A percentile compares a stretch with the other conserved stretches of the same genome.
phyloP scores from a whole-genome alignment of 208 protist genomes.

The Tritrichomonas foetus region DNA sequence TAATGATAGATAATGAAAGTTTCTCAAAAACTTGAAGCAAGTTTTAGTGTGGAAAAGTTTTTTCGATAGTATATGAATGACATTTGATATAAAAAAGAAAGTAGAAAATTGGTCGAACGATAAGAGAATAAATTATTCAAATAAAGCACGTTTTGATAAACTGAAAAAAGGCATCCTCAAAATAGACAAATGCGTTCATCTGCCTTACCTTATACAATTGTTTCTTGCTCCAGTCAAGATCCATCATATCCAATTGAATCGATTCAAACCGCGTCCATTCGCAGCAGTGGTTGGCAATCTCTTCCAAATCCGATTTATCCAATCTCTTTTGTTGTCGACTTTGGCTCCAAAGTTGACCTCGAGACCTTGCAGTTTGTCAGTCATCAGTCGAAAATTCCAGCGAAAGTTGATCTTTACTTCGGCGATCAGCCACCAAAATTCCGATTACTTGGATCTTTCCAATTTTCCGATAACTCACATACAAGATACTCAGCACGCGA shows the following conservation, averaged over 20 bases:
- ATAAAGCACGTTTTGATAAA: no score
- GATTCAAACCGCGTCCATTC: background rate
- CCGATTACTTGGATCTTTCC: background rate
- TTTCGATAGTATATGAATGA: no score
- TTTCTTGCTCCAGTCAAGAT: background rate
- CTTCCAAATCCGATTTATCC: background rate
- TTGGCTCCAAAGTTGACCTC: background rate
- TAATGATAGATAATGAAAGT: no score
- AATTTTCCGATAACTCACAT: constrained; percentile 36
- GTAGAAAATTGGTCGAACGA: no score
- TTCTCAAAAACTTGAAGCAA: no score
- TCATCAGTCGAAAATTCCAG: constrained; percentile 15
- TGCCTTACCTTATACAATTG: background rate
- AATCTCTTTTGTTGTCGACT: background rate
- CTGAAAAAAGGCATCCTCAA: no score
- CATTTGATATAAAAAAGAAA: no score
- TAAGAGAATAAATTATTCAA: no score
- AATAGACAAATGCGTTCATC: background rate
- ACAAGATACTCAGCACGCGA: background rate
- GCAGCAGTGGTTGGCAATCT: constrained; percentile 21
- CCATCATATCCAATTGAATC: background rate
- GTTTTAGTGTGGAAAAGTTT: no score
- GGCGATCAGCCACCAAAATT: background rate
- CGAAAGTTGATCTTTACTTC: background rate
- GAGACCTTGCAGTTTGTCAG: background rate